Conservation (phyloP, 2,329 filamentous ascomycete genomes). For the Colletotrichum phormii region DNA sequence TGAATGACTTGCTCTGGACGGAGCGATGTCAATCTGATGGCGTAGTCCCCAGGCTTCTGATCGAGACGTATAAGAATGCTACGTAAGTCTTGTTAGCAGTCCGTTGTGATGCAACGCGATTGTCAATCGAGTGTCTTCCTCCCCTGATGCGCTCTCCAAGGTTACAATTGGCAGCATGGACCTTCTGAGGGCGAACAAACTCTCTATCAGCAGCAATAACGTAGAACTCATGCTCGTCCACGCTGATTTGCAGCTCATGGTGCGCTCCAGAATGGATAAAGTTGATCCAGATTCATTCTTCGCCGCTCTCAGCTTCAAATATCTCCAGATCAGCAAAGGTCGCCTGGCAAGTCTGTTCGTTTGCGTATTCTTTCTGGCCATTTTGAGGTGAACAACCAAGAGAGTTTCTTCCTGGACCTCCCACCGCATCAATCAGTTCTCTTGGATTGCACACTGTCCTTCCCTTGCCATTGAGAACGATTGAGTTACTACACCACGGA, state of each 20-base stretch:
- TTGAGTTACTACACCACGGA: conserved; percentile 31
- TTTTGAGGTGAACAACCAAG: conserved; percentile 13
- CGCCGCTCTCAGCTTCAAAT: conserved; percentile 14
- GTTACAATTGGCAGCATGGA: conserved; percentile 28
- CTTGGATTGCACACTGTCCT: conserved; percentile 12
- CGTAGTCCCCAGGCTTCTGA: conserved; percentile 19
- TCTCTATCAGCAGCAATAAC: conserved; percentile 25
- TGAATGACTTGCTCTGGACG: conserved; percentile 27
- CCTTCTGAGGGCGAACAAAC: conserved; percentile 24
- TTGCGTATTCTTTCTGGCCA: conserved; percentile 15
- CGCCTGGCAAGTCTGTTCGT: conserved; percentile 13
- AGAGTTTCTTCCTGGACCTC: conserved; percentile 10
- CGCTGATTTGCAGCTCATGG: conserved; percentile 30
- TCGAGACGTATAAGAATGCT: conserved; percentile 21
- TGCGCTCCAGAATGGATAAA: conserved; percentile 32
- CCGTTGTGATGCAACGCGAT: background rate
- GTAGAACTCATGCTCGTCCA: conserved; percentile 29
- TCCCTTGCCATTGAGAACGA: conserved; percentile 31
- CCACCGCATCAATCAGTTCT: conserved; percentile 7
- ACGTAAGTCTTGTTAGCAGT: background rate
- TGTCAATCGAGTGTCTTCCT: background rate
- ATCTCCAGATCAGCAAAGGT: conserved; percentile 23
- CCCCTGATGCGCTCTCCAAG: conserved; percentile 29
- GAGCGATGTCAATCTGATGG: conserved; percentile 18
- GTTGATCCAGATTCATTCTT: conserved; percentile 33